phyloP scores from a whole-genome alignment of 495 filamentous ascomycete genomes.

The Penicillium dipodomyicola region DNA sequence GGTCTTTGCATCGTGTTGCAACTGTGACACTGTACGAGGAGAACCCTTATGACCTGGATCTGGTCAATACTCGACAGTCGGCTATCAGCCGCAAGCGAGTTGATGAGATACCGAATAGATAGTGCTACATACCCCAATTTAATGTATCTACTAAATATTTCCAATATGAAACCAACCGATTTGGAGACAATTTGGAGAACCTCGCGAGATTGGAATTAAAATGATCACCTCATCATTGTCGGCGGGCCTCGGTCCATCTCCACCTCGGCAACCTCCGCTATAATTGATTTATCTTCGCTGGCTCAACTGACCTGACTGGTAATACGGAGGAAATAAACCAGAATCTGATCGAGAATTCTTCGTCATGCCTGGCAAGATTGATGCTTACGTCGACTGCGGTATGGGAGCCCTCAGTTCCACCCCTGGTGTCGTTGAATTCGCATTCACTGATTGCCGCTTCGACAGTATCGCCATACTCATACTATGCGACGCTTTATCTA shows the following conservation, averaged over 20 bases:
- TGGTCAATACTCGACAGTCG: slow-evolving; percentile 38
- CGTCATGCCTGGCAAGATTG: slow-evolving; percentile 30
- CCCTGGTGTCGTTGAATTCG: background rate
- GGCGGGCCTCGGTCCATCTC: slow-evolving; percentile 29
- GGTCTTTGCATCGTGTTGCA: slow-evolving; percentile 24
- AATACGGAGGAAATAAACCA: background rate
- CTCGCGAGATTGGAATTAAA: background rate
- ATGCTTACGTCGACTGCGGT: slow-evolving; percentile 32
- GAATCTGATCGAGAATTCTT: background rate
- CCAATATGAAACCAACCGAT: background rate
- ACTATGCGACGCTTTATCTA: slow-evolving; percentile 59
- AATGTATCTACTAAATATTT: background rate
- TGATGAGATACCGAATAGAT: too few species aligned
- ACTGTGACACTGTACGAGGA: slow-evolving; percentile 39
- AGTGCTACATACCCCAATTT: background rate
- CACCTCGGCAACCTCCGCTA: slow-evolving; percentile 20
- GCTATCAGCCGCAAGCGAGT: slow-evolving; percentile 27
- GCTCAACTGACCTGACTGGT: background rate
- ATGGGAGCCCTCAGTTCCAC: slow-evolving; percentile 7
- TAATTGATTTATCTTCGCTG: slow-evolving; percentile 11
- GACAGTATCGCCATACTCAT: slow-evolving; percentile 70
- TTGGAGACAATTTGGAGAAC: too few species aligned
- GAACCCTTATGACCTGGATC: slow-evolving; percentile 39
- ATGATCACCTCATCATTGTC: slow-evolving; percentile 31
- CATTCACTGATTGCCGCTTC: slow-evolving; percentile 2